Conservation (phyloP, 352 stramenopile genomes). For the Phytopythium chamaehyphon region DNA sequence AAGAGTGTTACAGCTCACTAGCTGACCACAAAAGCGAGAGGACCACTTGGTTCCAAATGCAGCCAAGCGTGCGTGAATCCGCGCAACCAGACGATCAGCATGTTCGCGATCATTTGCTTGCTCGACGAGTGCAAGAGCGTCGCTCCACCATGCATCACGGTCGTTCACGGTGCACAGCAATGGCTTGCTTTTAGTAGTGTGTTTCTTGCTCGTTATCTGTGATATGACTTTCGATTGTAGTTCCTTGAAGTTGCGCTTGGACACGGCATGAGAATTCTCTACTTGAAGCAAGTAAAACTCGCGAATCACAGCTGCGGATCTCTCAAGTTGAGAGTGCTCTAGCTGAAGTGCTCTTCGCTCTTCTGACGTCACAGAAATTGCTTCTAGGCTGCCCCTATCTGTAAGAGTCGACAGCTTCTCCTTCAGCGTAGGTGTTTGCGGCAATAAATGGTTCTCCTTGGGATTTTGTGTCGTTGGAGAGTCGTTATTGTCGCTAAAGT, state of each 20-base stretch:
- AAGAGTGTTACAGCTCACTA: constrained; percentile 41
- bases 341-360: constrained; percentile 14
- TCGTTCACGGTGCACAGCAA: constrained; percentile 26
- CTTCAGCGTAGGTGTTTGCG: constrained; percentile 27
- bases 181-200: not conserved
- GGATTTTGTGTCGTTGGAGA: constrained; percentile 11
- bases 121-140: constrained; percentile 34
- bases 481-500: not conserved
- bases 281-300: constrained; percentile 44
- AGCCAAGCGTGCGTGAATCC: constrained; percentile 39
- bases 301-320: constrained; percentile 26
- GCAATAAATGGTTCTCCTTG: constrained; percentile 43
- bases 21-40: constrained; percentile 33
- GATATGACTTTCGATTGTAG: not conserved
- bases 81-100: constrained; percentile 26
- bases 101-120: constrained; percentile 10
- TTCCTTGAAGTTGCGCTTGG: constrained; percentile 2
- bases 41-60: constrained; percentile 46
- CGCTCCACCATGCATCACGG: constrained; percentile 35
- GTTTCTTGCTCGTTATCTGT: not conserved
- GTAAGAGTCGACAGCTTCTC: constrained; percentile 11
- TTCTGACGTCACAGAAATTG: constrained; percentile 1
- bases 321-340: constrained; percentile 35
- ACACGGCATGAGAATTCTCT: constrained; percentile 12
- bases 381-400: constrained; percentile 8